Conservation (phyloP, 805 yeast genomes). For the Spathaspora gorwiae region DNA sequence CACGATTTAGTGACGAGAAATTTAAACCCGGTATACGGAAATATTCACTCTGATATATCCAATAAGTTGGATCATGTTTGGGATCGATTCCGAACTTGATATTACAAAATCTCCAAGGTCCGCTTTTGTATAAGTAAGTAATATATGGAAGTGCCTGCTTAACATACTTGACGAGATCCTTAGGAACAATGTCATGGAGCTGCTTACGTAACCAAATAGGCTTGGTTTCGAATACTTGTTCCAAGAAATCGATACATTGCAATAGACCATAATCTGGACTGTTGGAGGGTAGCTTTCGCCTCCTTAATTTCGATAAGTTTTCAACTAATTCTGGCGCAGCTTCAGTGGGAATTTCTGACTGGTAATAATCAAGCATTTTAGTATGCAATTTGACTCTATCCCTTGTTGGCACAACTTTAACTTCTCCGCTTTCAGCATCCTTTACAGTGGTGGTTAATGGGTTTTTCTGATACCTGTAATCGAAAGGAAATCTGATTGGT, state of each 20-base stretch:
- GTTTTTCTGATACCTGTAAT: slow-evolving; percentile 74
- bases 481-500: slow-evolving; percentile 68
- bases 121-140: slow-evolving; percentile 75
- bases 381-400: slow-evolving; percentile 49
- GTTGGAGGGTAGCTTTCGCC: slow-evolving; percentile 30
- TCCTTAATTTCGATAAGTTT: slow-evolving; percentile 26
- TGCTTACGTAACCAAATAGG: slow-evolving; percentile 88
- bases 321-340: slow-evolving; percentile 47
- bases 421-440: slow-evolving; percentile 56
- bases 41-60: slow-evolving; percentile 78
- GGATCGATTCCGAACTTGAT: slow-evolving; percentile 81
- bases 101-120: slow-evolving; percentile 93
- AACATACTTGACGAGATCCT: slow-evolving; percentile 40
- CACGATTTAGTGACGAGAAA: background rate
- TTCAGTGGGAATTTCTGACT: slow-evolving; percentile 40
- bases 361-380: slow-evolving; percentile 46
- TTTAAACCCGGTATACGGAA: slow-evolving; percentile 49
- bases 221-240: slow-evolving; percentile 55
- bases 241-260: slow-evolving; percentile 41
- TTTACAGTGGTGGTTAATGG: slow-evolving; percentile 48
- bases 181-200: slow-evolving; percentile 51
- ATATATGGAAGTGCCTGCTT: slow-evolving; percentile 82
- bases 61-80: slow-evolving; percentile 44
- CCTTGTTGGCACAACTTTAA: slow-evolving; percentile 43
- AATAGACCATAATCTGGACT: slow-evolving; percentile 29